phyloP scores from a whole-genome alignment of 352 stramenopile genomes.

The Phytophthora sojae region DNA sequence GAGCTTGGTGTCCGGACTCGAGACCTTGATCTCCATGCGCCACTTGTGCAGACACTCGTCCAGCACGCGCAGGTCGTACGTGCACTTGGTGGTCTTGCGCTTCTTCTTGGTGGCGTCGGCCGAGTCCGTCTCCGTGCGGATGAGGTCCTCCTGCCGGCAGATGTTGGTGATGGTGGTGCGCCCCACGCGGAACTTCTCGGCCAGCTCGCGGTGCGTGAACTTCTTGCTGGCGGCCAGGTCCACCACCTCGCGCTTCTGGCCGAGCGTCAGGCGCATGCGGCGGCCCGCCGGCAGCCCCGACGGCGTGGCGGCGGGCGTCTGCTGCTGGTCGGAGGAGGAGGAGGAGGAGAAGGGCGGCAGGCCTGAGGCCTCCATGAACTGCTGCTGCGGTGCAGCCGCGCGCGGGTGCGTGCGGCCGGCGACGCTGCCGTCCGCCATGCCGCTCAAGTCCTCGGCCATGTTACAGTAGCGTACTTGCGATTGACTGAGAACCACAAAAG shows the following conservation, averaged over 20 bases:
- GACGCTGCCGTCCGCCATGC: not conserved
- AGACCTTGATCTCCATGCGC: slow-evolving; percentile 88
- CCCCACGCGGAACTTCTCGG: slow-evolving; percentile 82
- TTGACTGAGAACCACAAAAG: slow-evolving; percentile 25
- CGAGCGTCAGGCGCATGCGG: slow-evolving; percentile 82
- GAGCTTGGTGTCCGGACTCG: slow-evolving; percentile 78
- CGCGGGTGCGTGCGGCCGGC: slow-evolving; percentile 13
- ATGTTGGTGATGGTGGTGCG: slow-evolving; percentile 91
- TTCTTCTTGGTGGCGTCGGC: slow-evolving; percentile 88
- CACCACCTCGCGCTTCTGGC: slow-evolving; percentile 88
- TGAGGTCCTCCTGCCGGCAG: slow-evolving; percentile 82
- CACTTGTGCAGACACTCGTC: slow-evolving; percentile 90
- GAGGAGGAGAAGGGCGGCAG: no score
- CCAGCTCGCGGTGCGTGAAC: slow-evolving; percentile 86
- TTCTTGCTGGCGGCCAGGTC: slow-evolving; percentile 86
- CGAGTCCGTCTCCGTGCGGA: slow-evolving; percentile 87
- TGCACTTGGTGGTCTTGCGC: slow-evolving; percentile 88
- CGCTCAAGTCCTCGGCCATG: slow-evolving; percentile 30
- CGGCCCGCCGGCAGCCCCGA: slow-evolving; percentile 35
- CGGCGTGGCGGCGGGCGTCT: not conserved
- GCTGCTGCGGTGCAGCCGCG: no score
- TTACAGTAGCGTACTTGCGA: not conserved
- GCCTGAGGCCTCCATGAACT: no score
- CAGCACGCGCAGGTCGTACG: slow-evolving; percentile 81
- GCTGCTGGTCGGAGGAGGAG: no score